Evolutionary conservation across 148 eudicot species (phyloP), one percentile per base, ranked within the genome.

Genomic region (Vaccinium myrtillus): DNA sequence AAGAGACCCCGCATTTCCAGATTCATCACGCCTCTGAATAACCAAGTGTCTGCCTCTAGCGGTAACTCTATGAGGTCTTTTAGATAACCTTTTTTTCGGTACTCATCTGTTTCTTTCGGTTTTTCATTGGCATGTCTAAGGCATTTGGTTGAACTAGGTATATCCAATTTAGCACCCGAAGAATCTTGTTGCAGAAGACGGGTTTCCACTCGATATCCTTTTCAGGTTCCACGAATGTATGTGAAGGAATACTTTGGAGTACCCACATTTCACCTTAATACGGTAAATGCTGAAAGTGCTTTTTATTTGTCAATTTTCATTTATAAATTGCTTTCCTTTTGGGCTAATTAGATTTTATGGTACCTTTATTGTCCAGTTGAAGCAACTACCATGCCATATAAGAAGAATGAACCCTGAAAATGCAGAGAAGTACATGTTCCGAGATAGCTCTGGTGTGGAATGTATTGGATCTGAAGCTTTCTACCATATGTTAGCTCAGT

Each of bases 1-100:
- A 97, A 95, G 91, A 95, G 87, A 91, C 99, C 99, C 74, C 91
- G 98, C 8, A 89, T 43, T 88, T 92, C 95, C 83, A 91, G 86
- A 90, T 93, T 94, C 81, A 81, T 89, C 51, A 87, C 93, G 84
- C 96, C 99, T 56, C 73, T 95, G 65, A 93, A 86, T 83, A 89
- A 86, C 48, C 65, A 75, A 36, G 70, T 84, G 27, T 54, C 76
- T 36, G 87, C 82, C 65, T 75, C 89, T 76, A 89, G 76, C 84
- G 99, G 97, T 93, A 91, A 86, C 83, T 83, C 76, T 71, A 32
- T 10, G 16, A 59, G 27, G 23, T 81, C 59, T 43, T 84, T 84
- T 58, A 75, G 36, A 12, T 70, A 36, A 82, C 75, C 55, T 75
- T 67, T 11, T 11, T 83, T 79, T 77, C 73, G 80, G 70, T 36